Evolutionary conservation across 495 filamentous ascomycete species (phyloP), one percentile per base, ranked within the genome.

Genomic region (Talaromyces proteolyticus): DNA sequence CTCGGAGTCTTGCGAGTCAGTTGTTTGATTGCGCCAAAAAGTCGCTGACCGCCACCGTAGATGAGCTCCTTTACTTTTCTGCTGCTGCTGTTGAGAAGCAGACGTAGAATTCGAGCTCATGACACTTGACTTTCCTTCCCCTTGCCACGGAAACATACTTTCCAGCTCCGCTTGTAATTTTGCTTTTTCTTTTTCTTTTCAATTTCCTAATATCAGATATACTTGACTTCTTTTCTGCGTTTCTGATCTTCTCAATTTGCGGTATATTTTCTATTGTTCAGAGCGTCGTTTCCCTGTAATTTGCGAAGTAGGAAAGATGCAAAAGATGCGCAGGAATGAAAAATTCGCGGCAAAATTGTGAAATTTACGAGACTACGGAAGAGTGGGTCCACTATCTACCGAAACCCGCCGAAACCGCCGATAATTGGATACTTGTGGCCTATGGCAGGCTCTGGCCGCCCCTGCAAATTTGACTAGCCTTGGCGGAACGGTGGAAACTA

Each of bases 111-210:
- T 14, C 14, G 8, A 10, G 4, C 29, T 14, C 29, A 34, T 34
- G 29, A 34, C 4, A 14, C 29, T 34, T 8, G 29, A 34, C 22
- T 45, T 52, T 1, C 42, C 36, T 39, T 45, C 50, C 22, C 50
- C 42, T 20, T 52, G 39, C 49, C 47, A 49, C 19, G 47, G 47
- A 14, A 49, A 49, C 47, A 49, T 51, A 3, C 23, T 44, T n/a
- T n/a, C n/a, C n/a, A n/a, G n/a, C n/a, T n/a, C n/a, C n/a, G n/a
- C 12, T 47, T 36, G 6, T 47, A 7, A 5, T 18, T 14, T 5
- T 19, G 29, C 23, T 47, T 16, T 47, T 34, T 47, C 18, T 47
- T 17, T 29, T 47, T 26, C n/a, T 29, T 36, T 11, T 6, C 4
- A 12, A 21, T 11, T 3, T 8, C 10, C 44, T 34, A n/a, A n/a